Base-by-base conservation (phyloP, 768 basidiomycete genomes). In the Phylloporus scabripes region DNA sequence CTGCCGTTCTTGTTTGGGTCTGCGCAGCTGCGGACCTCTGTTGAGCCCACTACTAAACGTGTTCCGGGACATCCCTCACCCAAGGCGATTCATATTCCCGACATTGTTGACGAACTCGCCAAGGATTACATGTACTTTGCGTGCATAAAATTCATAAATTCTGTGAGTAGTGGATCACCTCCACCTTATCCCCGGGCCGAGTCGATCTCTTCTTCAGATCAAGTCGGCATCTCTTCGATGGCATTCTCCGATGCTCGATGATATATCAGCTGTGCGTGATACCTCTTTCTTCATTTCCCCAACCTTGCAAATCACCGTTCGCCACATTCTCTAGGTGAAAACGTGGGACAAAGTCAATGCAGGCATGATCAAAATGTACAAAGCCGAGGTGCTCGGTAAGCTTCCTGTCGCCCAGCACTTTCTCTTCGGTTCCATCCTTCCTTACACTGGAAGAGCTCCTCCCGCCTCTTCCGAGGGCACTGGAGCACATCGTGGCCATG, bases 181-280 rank as follows among this genome's bases (percentile, higher is more conserved):
- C 37, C 21, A 23, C 31, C 10, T 50, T 29, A 8, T 37, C 21
- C 26, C 8, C 0, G 2, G 43, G 18, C n/a, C 14, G 23, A 36
- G 40, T 23, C 0, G 33, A 26, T 6, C 1, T 42, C 12, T 9
- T 17, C 24, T 23, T 11, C 53, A 94, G 90, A 91, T 97, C 56
- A 98, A 98, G 65, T 92, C 93, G 0, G 93, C 94, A 0, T 93
- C 93, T 0, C 75, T 98, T 0, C 79, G 92, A 45, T 99, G 95
- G 95, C 95, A 99, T 70, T 96, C 92, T 0, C 95, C 95, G 1
- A 98, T 99, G 95, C 79, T 99, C 7, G 92, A 97, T 65, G 95
- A 98, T 61, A 98, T 98, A 48, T 94, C 92, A 1, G 92, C 86
- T 0, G 92, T 70, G 52, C 36, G 74, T 59, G 39, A 24, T 26